Base-by-base conservation (phyloP, 2,329 filamentous ascomycete species). In the Ophiostoma sp. region DNA sequence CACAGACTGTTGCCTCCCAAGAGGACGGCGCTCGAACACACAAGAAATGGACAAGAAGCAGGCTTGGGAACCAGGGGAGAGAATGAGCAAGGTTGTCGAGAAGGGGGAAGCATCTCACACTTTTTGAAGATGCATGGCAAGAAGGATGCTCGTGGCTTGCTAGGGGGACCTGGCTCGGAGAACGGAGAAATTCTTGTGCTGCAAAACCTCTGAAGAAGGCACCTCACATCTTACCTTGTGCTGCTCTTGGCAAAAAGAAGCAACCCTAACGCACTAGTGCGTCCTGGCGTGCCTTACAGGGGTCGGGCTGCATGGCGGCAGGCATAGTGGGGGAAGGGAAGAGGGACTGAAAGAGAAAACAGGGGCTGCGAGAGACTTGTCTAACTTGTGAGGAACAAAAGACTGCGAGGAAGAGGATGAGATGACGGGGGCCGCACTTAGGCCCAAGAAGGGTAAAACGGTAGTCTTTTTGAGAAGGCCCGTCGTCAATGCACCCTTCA, bases 231-330 rank as follows among this genome's bases (percentile, higher is more conserved):
- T 25, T 66, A 45, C 39, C 61, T 28, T 33, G 33, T n/a, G 45
- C 19, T 50, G 25, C 28, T 31, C 39, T 69, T 50, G 45, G 64
- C 25, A 19, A 71, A 59, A 52, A 36, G 19, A 19, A 50, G 28
- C 42, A 36, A 52, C 17, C 42, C 25, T 28, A 52, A 39, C 36
- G 39, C 55, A 50, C 61, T 69, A 66, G 61, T 52, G 52, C 52
- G 15, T 45, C 55, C 73, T 74, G 72, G 66, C 66, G 73, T 74
- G 69, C 63, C 72, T 64, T 69, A n/a, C 73, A 74, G 73, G 73
- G 73, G 72, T 36, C 25, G 22, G 42, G 48, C 39, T 69, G 33
- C 50, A 70, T 59, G 48, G 48, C 36, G 55, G 45, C 42, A 70
- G 45, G 31, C 69, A 73, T 57, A 48, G 59, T 71, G 69, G 68